phyloP scores from a whole-genome alignment of 2,329 filamentous ascomycete genomes.

The Lachnum nothofagi region DNA sequence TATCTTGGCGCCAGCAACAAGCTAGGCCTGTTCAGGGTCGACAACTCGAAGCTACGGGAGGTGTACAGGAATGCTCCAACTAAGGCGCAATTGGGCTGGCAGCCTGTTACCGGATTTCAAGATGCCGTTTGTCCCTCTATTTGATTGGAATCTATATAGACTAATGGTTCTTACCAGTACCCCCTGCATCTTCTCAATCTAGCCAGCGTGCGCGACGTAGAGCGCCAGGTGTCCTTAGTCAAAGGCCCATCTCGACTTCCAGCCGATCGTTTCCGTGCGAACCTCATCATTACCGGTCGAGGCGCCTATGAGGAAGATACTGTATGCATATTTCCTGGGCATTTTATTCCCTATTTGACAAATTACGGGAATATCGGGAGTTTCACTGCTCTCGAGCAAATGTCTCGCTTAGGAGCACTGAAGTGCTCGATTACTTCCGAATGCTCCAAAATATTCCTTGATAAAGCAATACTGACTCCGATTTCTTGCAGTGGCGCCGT shows the following conservation, averaged over 20 bases:
- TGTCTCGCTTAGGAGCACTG: too few relatives aligned
- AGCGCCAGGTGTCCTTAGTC: conserved; percentile 49
- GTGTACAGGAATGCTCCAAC: conserved; percentile 57
- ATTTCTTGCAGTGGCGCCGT: conserved; percentile 61
- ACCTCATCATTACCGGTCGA: conserved; percentile 63
- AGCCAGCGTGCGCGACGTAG: conserved; percentile 57
- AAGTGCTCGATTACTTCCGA: too few relatives aligned
- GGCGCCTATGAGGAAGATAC: conserved; percentile 63
- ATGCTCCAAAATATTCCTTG: too few relatives aligned
- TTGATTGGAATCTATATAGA: not conserved
- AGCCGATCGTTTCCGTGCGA: conserved; percentile 62
- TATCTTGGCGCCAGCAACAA: conserved; percentile 64
- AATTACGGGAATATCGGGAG: too few relatives aligned
- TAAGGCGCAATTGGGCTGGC: conserved; percentile 54
- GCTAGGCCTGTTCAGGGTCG: conserved; percentile 64
- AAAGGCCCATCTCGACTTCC: conserved; percentile 49
- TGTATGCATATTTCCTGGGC: too few relatives aligned
- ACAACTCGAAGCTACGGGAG: conserved; percentile 51
- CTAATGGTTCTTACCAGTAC: conserved; percentile 47
- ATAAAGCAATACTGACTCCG: too few relatives aligned
- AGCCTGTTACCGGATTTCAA: conserved; percentile 62
- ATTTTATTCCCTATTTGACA: too few relatives aligned
- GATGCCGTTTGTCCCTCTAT: conserved; percentile 54
- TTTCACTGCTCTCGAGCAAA: too few relatives aligned
- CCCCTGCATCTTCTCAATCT: conserved; percentile 65